phyloP scores from a whole-genome alignment of 441 rosid species.

The Populus hybrid region DNA sequence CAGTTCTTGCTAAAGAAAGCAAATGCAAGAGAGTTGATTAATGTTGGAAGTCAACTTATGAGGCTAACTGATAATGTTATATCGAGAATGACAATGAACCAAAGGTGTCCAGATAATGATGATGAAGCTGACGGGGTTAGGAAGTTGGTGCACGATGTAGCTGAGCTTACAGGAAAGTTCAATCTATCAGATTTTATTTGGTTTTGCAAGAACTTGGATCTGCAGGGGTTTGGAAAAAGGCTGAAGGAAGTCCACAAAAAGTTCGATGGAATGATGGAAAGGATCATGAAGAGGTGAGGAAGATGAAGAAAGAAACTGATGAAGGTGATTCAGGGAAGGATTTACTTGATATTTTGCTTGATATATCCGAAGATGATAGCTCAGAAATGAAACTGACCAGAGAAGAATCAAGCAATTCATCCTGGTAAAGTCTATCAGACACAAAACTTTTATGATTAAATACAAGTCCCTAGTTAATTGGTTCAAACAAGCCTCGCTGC shows the following conservation, averaged over 20 bases:
- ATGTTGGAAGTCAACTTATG: too few species aligned
- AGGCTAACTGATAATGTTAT: too few species aligned
- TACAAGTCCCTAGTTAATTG: conserved; percentile 5
- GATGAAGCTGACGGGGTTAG: conserved; percentile 36
- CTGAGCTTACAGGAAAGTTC: conserved; percentile 39
- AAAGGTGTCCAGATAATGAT: conserved; percentile 29
- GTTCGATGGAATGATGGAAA: conserved; percentile 38
- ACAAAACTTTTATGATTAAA: not conserved
- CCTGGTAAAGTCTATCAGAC: conserved; percentile 28
- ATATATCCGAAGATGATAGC: conserved; percentile 37
- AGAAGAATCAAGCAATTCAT: conserved; percentile 51
- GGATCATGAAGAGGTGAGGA: conserved; percentile 31
- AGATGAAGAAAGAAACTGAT: conserved; percentile 16
- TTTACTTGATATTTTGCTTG: conserved; percentile 40
- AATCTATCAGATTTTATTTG: conserved; percentile 42
- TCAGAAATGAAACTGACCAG: conserved; percentile 40
- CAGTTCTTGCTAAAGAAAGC: too few species aligned
- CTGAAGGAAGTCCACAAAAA: conserved; percentile 30
- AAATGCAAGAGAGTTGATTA: too few species aligned
- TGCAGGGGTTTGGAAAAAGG: conserved; percentile 42
- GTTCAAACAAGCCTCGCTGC: conserved; percentile 54
- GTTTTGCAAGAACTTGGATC: conserved; percentile 45
- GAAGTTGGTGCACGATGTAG: conserved; percentile 32
- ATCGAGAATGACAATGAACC: conserved; percentile 15
- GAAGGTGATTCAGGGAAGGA: conserved; percentile 25